phyloP scores from a whole-genome alignment of 1,284 basidiomycete genomes.

The Trichosporon ovoides region DNA sequence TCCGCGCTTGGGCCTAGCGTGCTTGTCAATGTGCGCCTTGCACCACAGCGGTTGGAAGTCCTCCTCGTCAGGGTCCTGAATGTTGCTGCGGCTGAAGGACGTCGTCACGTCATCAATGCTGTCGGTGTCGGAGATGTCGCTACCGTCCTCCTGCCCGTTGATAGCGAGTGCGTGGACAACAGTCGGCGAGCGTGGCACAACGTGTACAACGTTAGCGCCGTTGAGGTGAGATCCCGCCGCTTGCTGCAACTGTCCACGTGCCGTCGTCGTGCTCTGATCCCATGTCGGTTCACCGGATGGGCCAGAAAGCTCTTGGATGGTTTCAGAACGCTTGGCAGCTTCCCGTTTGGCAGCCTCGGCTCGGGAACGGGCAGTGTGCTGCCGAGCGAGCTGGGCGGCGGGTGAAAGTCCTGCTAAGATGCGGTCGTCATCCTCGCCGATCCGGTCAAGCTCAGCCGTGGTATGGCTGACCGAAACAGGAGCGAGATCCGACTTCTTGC shows the following conservation, averaged over 20 bases:
- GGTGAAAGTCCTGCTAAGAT: constrained; percentile 77
- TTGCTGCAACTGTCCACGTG: not conserved
- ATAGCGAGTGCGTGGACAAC: constrained; percentile 39
- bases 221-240: not conserved
- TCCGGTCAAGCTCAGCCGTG: constrained; percentile 74
- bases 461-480: constrained; percentile 75
- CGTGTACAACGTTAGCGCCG: constrained; percentile 9
- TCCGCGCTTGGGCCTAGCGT: constrained; percentile 66
- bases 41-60: constrained; percentile 56
- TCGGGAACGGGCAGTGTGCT: constrained; percentile 67
- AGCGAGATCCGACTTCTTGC: constrained; percentile 54
- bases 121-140: constrained; percentile 55
- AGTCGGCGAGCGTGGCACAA: constrained; percentile 22
- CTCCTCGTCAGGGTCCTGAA: not conserved
- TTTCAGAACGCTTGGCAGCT: constrained; percentile 13
- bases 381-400: constrained; percentile 82
- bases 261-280: constrained; percentile 66
- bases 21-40: constrained; percentile 62
- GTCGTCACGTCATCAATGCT: constrained; percentile 57
- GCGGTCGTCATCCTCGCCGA: constrained; percentile 49
- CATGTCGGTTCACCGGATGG: constrained; percentile 53
- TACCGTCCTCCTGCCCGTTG: constrained; percentile 58
- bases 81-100: constrained; percentile 7
- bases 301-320: constrained; percentile 10
- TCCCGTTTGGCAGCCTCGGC: constrained; percentile 58